Evolutionary conservation across 305 asterid genomes (phyloP).

Genomic region (Solanum hybrid): DNA sequence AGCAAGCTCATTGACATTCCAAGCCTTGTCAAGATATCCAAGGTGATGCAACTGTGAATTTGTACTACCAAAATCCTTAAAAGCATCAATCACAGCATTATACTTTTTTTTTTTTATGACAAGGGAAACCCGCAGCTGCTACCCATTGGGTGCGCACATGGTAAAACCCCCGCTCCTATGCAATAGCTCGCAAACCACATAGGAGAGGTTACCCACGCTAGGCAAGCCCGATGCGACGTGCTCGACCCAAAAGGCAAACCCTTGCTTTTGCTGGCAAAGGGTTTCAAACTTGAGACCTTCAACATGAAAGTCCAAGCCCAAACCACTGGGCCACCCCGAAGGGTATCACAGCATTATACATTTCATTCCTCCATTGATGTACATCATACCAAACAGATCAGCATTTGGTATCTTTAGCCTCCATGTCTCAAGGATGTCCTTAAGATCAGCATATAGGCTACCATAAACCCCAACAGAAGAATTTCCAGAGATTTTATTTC

Average conservation of each 20-base stretch:
- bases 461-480: conserved; percentile 72
- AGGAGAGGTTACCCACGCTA: no score
- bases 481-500: conserved; percentile 78
- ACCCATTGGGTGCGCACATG: no score
- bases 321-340: no score
- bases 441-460: conserved; percentile 83
- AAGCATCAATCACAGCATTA: conserved; percentile 73
- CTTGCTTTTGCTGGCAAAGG: no score
- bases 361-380: conserved; percentile 98
- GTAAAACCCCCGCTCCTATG: no score
- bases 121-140: no score
- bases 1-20: conserved; percentile 99
- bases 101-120: conserved; percentile 25
- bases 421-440: conserved; percentile 99
- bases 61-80: conserved; percentile 71
- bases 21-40: conserved; percentile 97
- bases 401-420: conserved; percentile 91
- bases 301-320: no score
- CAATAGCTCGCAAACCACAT: no score
- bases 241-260: no score
- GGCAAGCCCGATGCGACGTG: no score
- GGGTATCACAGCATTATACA: conserved; percentile 44
- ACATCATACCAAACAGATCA: conserved; percentile 88
- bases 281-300: no score
- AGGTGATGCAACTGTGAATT: conserved; percentile 90